Percentiles rank a stretch among this genome's conserved stretches.
phyloP scores from a whole-genome alignment of 2,329 filamentous ascomycete species.

The Fusarium lyarnte region DNA sequence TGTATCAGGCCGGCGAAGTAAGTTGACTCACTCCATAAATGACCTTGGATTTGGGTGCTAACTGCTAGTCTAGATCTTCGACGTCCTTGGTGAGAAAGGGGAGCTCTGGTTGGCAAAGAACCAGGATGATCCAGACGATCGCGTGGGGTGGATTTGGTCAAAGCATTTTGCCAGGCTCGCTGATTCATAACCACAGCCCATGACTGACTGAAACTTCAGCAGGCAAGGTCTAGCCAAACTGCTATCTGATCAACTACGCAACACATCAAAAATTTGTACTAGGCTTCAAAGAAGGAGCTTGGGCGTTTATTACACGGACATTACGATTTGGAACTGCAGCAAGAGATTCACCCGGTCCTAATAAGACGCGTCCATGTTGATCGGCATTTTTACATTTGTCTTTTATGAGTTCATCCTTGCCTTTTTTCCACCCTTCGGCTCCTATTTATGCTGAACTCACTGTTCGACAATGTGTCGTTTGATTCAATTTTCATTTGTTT shows the following conservation, averaged over 20 bases:
- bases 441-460: conserved; percentile 21
- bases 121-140: conserved; percentile 83
- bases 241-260: conserved; percentile 29
- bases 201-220: conserved; percentile 17
- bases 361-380: conserved; percentile 21
- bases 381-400: conserved; percentile 29
- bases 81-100: conserved; percentile 94
- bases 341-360: conserved; percentile 20
- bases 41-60: neutral
- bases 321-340: conserved; percentile 31
- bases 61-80: conserved; percentile 70
- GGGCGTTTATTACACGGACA: conserved; percentile 41
- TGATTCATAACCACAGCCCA: conserved; percentile 52
- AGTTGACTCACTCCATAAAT: conserved; percentile 41
- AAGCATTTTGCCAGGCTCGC: conserved; percentile 88
- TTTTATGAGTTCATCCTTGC: conserved; percentile 15
- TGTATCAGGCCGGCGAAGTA: conserved; percentile 92
- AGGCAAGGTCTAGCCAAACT: conserved; percentile 21
- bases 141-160: conserved; percentile 98
- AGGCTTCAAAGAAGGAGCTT: conserved; percentile 35
- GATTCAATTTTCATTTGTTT: conserved; percentile 33
- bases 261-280: conserved; percentile 41
- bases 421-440: conserved; percentile 13
- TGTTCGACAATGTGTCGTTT: conserved; percentile 24
- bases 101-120: conserved; percentile 98